Evolutionary conservation across 2,329 filamentous ascomycete species (phyloP), one percentile per base, ranked within the genome.

Genomic region (Colletotrichum higginsianum): DNA sequence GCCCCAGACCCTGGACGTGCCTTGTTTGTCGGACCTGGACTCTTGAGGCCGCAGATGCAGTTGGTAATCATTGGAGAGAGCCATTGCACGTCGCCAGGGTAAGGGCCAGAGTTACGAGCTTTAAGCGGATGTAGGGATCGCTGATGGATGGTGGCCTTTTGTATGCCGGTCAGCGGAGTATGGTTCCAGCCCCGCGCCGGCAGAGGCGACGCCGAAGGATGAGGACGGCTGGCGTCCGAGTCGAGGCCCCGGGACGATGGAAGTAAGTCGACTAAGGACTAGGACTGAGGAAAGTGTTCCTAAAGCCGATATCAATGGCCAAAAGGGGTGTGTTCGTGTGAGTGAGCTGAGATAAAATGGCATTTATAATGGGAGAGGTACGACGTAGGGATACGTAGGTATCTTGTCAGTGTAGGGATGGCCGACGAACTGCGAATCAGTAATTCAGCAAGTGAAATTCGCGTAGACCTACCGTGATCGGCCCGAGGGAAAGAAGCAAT

Each of bases 141-240:
- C 46, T 49, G 57, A 64, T 72, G 65, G 47, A 64, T 72, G 66
- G 69, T 61, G 69, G 66, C 65, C 69, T 57, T 53, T 61, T 64
- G 60, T 58, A 58, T 72, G 69, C 69, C 66, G 69, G 69, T 47
- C 69, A 58, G 69, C 66, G 65, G 60, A 53, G 49, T 55, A 47
- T 50, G 46, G 69, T 64, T 72, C 69, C 69, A 72, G 66, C 60
- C 66, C 69, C 65, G 47, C 55, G 53, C 66, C 66, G 65, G 65
- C 46, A 72, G 47, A 64, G 58, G 23, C 52, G 69, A 69, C 49
- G 40, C 40, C 60, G 53, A 72, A 69, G 52, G 66, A 72, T 55
- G 65, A 49, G 57, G 49, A 50, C 38, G 42, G 30, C 65, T 72
- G 69, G 65, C 69, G 69, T 61, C 52, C 65, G 35, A 60, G 40